Base-by-base conservation (phyloP, 2,329 filamentous ascomycete species). In the Cadophora gregata region DNA sequence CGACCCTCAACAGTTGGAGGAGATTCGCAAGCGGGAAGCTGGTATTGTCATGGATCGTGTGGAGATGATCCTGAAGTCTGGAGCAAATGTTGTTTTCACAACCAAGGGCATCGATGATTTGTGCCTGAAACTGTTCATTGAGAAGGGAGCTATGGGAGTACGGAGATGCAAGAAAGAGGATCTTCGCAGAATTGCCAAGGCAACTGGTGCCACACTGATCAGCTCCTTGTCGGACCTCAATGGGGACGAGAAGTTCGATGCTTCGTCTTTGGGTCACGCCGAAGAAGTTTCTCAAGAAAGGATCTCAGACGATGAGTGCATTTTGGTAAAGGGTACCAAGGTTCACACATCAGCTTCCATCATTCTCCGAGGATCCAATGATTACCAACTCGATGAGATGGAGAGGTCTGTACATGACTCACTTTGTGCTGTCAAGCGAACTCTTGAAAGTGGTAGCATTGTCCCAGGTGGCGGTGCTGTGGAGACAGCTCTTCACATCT, bases 101-200 rank as follows among this genome's bases (percentile, higher is more conserved):
- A 99, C 96, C 69, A 99, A 99, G 86, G 96, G 96, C 75, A 99
- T 99, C 72, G 96, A 99, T 76, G 96, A 99, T 76, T 84, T 99
- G 78, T 93, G 93, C 74, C 82, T 99, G 72, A 99, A 99, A 86
- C 86, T 92, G 69, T 97, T 99, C 77, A 85, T 99, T 65, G 96
- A 99, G 84, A 92, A 88, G 79, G 95, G 95, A 68, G 94, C 93
- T 67, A 98, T 99, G 91, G 96, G 92, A 62, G 93, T 99, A 60
- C 88, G 96, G 77, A 87, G 96, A 78, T 98, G 95, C 82, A 99
- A 98, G 86, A 99, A 99, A 87, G 96, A 99, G 82, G 96, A 99
- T 77, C 84, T 99, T 68, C 87, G 96, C 78, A 90, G 96, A 75
- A 98, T 99, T 81, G 96, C 96, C 67, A 97, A 92, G 83, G 96